Evolutionary conservation across 2,329 filamentous ascomycete genomes (phyloP).

Genomic region (Fusarium floridanum): DNA sequence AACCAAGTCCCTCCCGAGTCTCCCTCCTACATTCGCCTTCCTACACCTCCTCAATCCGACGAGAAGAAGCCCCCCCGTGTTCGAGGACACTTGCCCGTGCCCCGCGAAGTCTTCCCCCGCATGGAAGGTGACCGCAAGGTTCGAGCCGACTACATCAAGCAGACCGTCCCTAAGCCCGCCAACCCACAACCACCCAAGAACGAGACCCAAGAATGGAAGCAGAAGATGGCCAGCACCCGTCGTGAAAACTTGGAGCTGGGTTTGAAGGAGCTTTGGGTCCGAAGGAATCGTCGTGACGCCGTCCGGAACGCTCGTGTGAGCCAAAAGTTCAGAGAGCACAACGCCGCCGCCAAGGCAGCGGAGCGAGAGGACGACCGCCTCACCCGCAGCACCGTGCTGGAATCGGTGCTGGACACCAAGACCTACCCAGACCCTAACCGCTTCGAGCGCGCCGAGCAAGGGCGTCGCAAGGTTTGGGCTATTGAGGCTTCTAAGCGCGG

Average conservation of each 20-base stretch:
- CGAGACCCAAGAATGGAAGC: slow-evolving; percentile 71
- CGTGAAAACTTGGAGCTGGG: slow-evolving; percentile 80
- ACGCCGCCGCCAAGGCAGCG: slow-evolving; percentile 68
- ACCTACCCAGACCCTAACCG: slow-evolving; percentile 73
- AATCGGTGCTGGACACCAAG: slow-evolving; percentile 60
- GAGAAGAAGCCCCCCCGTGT: slow-evolving; percentile 61
- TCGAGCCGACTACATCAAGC: slow-evolving; percentile 69
- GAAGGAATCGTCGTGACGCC: slow-evolving; percentile 66
- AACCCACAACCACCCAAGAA: slow-evolving; percentile 54
- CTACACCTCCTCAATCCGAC: slow-evolving; percentile 78
- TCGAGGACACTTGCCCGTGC: slow-evolving; percentile 86
- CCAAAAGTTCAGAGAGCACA: slow-evolving; percentile 62
- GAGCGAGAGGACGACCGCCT: slow-evolving; percentile 82
- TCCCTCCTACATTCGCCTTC: slow-evolving; percentile 87
- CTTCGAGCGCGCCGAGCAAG: slow-evolving; percentile 64
- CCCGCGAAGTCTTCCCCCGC: slow-evolving; percentile 81
- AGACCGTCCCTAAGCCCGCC: slow-evolving; percentile 69
- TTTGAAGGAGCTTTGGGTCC: slow-evolving; percentile 75
- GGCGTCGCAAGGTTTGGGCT: slow-evolving; percentile 59
- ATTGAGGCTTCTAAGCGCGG: slow-evolving; percentile 63
- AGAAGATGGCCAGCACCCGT: slow-evolving; percentile 77
- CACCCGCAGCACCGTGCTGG: slow-evolving; percentile 76
- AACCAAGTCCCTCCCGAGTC: slow-evolving; percentile 84
- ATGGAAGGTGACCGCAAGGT: slow-evolving; percentile 71
- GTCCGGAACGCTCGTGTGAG: slow-evolving; percentile 55